Base-by-base conservation (phyloP, 495 filamentous ascomycete genomes). In the Chlorociboria aeruginascens region DNA sequence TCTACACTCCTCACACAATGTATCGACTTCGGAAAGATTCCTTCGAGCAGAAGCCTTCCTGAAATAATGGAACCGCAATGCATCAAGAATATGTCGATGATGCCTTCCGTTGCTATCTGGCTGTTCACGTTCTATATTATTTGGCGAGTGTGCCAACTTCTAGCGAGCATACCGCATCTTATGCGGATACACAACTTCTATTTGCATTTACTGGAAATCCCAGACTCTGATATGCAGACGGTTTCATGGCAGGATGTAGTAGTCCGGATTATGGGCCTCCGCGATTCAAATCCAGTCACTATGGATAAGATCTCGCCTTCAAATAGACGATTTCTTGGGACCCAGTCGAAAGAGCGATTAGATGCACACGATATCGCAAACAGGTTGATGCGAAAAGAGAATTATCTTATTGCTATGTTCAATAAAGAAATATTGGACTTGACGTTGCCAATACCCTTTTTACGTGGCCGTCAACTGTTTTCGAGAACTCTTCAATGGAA, bases 361-460 rank as follows among this genome's bases (percentile, higher is more conserved):
- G 92, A 97, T 67, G 92, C 92, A 3, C 86, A 95, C 53, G 90
- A 95, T 61, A 95, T 98, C 62, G 93, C 92, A 7, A 98, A 96
- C 59, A 81, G 92, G 40, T 64, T 98, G 41, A 97, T 98, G 92
- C 82, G 92, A 53, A 82, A 83, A 59, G 92, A 95, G 49, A 98
- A 98, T 57, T 98, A 95, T 54, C 68, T 95, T 52, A 96, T 98
- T 58, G 92, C 93, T 8, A 61, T 98, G 43, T 84, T 96, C 65
- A 98, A 98, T 66, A 97, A 97, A 62, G 90, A 96, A 34, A 78
- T 96, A 30, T 63, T 98, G 31, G 83, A 98, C 62, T 70, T 95
- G 20, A 85, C 83, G 0, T 72, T 95, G 12, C 87, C 86, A 3
- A 63, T 98, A 7, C 92, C 92, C 0, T 90, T 95, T 47, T 58